These are phyloP conservation scores for Starmerella ratchasimensis DNA, from an alignment of 805 yeast genomes.

Conservation along the genomic window DNA sequence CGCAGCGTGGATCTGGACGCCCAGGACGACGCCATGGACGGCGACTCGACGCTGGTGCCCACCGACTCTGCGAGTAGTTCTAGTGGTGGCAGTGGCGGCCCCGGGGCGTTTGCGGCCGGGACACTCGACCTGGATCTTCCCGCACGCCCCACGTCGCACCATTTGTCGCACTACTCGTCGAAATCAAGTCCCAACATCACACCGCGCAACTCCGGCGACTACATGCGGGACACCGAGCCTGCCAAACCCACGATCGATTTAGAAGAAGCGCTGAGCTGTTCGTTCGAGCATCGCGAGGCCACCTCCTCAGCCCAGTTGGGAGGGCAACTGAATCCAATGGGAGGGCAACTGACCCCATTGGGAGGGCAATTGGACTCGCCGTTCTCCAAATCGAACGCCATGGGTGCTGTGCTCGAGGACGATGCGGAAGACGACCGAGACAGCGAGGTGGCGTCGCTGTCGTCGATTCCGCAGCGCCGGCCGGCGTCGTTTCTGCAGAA, in stretches of 20 bases:
- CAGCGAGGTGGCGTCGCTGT: constrained; percentile 8
- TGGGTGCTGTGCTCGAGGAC: constrained; percentile 21
- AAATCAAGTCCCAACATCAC: constrained; percentile 3
- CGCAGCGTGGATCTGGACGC: constrained; percentile 3
- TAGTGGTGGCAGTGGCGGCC: no score
- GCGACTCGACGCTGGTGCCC: not conserved
- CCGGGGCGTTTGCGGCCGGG: no score
- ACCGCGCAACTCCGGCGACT: constrained; percentile 9
- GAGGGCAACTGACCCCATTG: no score
- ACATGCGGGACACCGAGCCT: constrained; percentile 5
- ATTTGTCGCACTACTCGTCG: no score
- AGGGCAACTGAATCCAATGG: no score
- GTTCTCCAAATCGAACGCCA: constrained; percentile 15
- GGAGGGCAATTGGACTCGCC: constrained; percentile 18
- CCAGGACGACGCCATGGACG: not conserved
- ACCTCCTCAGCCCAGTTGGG: no score
- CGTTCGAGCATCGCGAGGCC: constrained; percentile 14
- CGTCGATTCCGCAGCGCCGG: constrained; percentile 2
- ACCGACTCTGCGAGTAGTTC: not conserved
- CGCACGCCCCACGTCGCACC: no score
- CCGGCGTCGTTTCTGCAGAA: constrained; percentile 5
- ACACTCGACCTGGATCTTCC: no score
- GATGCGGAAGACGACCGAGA: constrained; percentile 17
- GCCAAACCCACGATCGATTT: constrained; percentile 18
- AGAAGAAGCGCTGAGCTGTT: constrained; percentile 20